These are phyloP conservation scores for Epichloe coenophiala DNA, from an alignment of 2,329 filamentous ascomycete genomes.

Conservation along the genomic window DNA sequence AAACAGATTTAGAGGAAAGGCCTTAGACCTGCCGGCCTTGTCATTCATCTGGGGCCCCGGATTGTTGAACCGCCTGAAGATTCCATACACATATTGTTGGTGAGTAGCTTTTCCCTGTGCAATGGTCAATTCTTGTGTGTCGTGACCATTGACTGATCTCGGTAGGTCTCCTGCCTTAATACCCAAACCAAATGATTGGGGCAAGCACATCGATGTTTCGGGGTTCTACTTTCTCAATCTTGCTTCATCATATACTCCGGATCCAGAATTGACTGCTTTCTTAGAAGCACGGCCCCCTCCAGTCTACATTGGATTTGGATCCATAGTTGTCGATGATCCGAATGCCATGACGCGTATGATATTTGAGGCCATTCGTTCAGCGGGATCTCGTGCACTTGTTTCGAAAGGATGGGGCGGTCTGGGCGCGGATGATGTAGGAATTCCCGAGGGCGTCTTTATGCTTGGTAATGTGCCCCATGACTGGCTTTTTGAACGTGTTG, in stretches of 20 bases:
- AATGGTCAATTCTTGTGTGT: not conserved
- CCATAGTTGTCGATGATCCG: slow-evolving; percentile 68
- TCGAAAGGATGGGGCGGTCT: slow-evolving; percentile 84
- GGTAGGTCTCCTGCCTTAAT: slow-evolving; percentile 57
- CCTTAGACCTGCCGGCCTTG: slow-evolving; percentile 62
- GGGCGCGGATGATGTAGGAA: slow-evolving; percentile 52
- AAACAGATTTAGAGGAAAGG: slow-evolving; percentile 68
- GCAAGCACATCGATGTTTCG: slow-evolving; percentile 53
- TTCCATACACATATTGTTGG: slow-evolving; percentile 91
- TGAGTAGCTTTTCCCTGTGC: slow-evolving; percentile 8
- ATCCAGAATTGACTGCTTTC: slow-evolving; percentile 51
- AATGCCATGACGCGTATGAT: slow-evolving; percentile 57
- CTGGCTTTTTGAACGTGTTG: slow-evolving; percentile 74
- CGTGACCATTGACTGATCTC: not conserved
- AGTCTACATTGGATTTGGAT: slow-evolving; percentile 73
- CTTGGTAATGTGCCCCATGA: slow-evolving; percentile 78
- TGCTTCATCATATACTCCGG: slow-evolving; percentile 51
- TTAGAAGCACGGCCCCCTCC: slow-evolving; percentile 56
- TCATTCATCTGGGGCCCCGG: slow-evolving; percentile 74
- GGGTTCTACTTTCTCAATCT: slow-evolving; percentile 67
- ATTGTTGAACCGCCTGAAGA: slow-evolving; percentile 57
- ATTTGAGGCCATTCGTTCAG: slow-evolving; percentile 53
- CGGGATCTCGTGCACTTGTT: slow-evolving; percentile 64
- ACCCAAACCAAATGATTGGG: slow-evolving; percentile 70
- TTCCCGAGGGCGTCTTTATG: slow-evolving; percentile 72